Percentiles rank a stretch among this genome's conserved stretches.
These are phyloP conservation scores for Laetiporus sulphureus DNA, from an alignment of 1,284 basidiomycete species.

Conservation along the genomic window DNA sequence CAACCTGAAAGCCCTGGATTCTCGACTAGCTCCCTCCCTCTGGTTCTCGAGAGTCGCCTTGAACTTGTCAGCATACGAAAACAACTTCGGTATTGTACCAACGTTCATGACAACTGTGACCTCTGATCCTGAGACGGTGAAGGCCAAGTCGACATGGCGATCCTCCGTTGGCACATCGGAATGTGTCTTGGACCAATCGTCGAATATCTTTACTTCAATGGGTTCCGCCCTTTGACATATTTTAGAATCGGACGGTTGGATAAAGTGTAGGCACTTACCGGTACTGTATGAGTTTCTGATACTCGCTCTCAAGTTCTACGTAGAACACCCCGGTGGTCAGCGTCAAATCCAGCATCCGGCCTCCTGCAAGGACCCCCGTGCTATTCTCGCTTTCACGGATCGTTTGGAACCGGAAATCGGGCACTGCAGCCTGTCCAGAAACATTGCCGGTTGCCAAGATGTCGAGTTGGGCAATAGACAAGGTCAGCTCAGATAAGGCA, in stretches of 20 bases:
- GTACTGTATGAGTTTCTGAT: constrained; percentile 72
- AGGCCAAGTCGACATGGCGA: constrained; percentile 66
- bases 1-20: constrained; percentile 65
- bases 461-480: constrained; percentile 59
- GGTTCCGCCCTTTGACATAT: constrained; percentile 61
- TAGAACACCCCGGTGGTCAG: constrained; percentile 72
- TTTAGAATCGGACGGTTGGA: neutral
- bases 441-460: constrained; percentile 69
- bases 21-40: constrained; percentile 63
- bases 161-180: constrained; percentile 34
- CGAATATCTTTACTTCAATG: constrained; percentile 65
- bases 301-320: constrained; percentile 69
- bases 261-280: constrained; percentile 36
- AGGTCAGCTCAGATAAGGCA: constrained; percentile 49
- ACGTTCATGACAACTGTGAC: constrained; percentile 69
- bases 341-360: constrained; percentile 63
- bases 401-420: constrained; percentile 74
- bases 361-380: constrained; percentile 25
- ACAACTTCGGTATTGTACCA: constrained; percentile 65
- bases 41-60: constrained; percentile 67
- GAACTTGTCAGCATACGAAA: constrained; percentile 70
- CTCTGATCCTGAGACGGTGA: constrained; percentile 68
- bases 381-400: constrained; percentile 46
- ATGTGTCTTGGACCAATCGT: constrained; percentile 71
- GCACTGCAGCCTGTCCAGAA: constrained; percentile 62